Evolutionary conservation across 164 flowering plant species (phyloP), one percentile per base, ranked within the genome.

Genomic region (Pachysandra terminalis): DNA sequence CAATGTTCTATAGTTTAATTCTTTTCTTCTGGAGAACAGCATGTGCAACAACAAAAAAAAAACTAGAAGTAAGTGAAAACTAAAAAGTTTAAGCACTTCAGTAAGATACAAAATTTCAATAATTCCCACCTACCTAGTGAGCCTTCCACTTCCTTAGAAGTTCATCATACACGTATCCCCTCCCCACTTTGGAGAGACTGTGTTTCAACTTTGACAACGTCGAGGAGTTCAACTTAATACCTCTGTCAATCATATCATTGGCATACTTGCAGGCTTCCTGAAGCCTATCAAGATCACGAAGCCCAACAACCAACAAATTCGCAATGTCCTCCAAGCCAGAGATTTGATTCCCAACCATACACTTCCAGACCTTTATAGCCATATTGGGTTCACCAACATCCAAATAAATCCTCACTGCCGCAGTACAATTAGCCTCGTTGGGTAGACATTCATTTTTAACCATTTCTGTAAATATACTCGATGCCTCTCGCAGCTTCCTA

Each of bases 181-280:
- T 90, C 0, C 83, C 77, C 32, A 19, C 80, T 65, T 77, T 79
- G 3, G 37, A 26, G 41, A 90, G 85, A 74, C 81, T 74, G 53
- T 85, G 80, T 69, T 86, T 88, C 80, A 90, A 76, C 74, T 78
- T 87, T 4, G 90, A 69, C 71, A 88, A 62, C 5, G 91, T 77
- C 4, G 81, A 71, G 54, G 88, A 83, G 55, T 61, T 71, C 79
- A 88, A 68, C 73, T 86, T 82, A 71, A 90, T 79, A 28, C 84
- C 74, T 26, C 78, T 71, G 0, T 80, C 88, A 26, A 87, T 81
- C 86, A 88, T 84, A 56, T 79, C 92, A 68, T 84, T 82, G 0
- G 90, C 89, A 75, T 85, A 87, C 66, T 87, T 90, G 21, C 82
- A 77, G 27, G 94, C 92, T 75, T 90, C 96, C 0, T 85, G 84